Base-by-base conservation (phyloP, 2,329 filamentous ascomycete genomes). In the Stagonosporopsis cucurbitacearum region DNA sequence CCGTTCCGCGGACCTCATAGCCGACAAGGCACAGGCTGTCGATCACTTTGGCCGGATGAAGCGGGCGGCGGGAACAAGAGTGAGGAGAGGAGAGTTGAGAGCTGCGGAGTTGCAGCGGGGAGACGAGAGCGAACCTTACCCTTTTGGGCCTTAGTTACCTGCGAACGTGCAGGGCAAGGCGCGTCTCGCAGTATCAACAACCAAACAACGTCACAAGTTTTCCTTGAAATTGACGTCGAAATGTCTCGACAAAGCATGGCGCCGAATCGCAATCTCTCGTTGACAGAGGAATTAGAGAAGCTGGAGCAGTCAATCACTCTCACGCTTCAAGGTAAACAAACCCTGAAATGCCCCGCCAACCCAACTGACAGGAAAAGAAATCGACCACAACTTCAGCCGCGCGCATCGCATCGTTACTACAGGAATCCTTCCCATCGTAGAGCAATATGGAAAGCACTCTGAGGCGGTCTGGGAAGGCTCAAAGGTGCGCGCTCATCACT, bases 331-430 rank as follows among this genome's bases (percentile, higher is more conserved):
- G 92, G 91, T 71, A 67, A 67, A 65, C 59, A 68, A 57, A 44
- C 48, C 39, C 17, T n/a, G 5, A 39, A 17, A 17, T 63, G 52
- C 66, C 66, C 67, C 68, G 50, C 66, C 50, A 58, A 56, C 60
- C 44, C 57, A 58, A 65, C 67, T 73, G 37, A 72, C 67, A 12
- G 12, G 7, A 33, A 15, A 68, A 96, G 95, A 99, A 81, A 99
- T 99, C 79, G 95, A 99, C 75, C 90, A 92, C 77, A 99, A 99
- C 78, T 99, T 99, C 76, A 97, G 91, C 79, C 92, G 91, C 71
- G 93, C 95, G 26, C 95, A 99, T 76, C 88, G 92, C 60, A 98
- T 99, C 57, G 94, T 99, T 35, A 98, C 95, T 0, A 89, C 90
- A 1, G 96, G 88, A 72, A 97, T 99, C 51, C 79, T 99, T 3